Evolutionary conservation across 148 eudicot genomes (phyloP), one percentile per base, ranked within the genome.

Genomic region (Chenopodium album): DNA sequence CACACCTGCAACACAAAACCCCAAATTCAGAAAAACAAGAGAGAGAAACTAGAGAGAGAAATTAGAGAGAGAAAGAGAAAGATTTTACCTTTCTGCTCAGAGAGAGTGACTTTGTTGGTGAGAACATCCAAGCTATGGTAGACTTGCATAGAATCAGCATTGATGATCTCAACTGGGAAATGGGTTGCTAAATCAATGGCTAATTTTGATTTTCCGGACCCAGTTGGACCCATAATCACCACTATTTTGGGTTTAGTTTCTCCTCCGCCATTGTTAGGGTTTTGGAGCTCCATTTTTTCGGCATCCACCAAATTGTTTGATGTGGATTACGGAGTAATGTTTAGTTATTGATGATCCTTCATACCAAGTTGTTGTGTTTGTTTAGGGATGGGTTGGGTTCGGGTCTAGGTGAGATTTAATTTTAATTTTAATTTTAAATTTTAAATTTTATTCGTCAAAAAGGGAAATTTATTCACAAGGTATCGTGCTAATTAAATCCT

Each of bases 101-200:
- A 72, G 34, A 89, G 54, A 56, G 95, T 85, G 83, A 95, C 97
- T 89, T 95, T 95, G 82, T 95, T 94, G 83, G 99, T 94, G 81
- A 93, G 94, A 87, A 95, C 93, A 88, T 94, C 98, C 73, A 94
- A 86, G 63, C 95, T 96, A 34, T 52, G 75, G 82, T 95, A 95
- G 56, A 95, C 97, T 92, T 93, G 98, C 98, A 95, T 95, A 9
- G 98, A 95, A 79, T 95, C 98, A 67, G 98, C 94, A 78, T 90
- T 95, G 85, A 95, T 90, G 67, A 95, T 89, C 83, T 95, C 98
- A 46, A 93, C 69, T 3, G 97, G 94, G 65, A 95, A 95, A 72
- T 90, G 89, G 28, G 91, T 48, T 50, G 97, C 94, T 37, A 95
- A 90, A 87, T 95, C 93, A 70, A 95, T 87, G 41, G 95, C 94